Percentiles rank a stretch among this genome's conserved stretches.
These are phyloP conservation scores for Leptographium wingfieldii DNA, from an alignment of 2,329 filamentous ascomycete species.

Conservation along the genomic window DNA sequence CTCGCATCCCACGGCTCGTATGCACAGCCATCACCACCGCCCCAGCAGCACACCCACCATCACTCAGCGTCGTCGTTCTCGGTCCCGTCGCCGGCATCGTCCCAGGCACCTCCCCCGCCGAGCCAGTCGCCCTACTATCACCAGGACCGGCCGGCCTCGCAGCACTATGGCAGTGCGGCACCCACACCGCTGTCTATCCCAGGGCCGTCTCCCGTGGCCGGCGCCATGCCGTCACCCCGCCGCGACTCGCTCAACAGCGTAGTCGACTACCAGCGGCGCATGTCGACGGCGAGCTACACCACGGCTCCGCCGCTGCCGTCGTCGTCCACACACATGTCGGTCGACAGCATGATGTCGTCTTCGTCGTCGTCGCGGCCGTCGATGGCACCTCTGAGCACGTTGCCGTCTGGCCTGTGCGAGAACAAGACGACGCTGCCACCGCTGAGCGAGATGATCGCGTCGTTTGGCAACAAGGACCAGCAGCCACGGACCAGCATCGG, in stretches of 20 bases:
- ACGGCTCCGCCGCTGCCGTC: background rate
- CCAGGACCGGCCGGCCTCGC: constrained; percentile 18
- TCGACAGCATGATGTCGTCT: constrained; percentile 3
- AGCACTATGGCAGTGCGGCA: constrained; percentile 14
- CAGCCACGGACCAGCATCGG: background rate
- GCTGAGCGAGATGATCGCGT: constrained; percentile 13
- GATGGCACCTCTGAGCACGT: background rate
- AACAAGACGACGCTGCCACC: constrained; percentile 10
- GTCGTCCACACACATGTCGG: background rate
- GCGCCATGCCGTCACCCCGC: constrained; percentile 2
- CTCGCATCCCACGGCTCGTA: background rate
- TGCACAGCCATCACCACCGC: background rate
- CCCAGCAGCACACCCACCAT: background rate
- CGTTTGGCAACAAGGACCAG: constrained; percentile 4
- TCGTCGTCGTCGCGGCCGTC: constrained; percentile 1
- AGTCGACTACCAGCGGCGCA: constrained; percentile 7
- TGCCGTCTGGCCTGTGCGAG: background rate
- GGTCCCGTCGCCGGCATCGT: constrained; percentile 3
- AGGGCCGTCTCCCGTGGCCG: constrained; percentile 5
- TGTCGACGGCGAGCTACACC: constrained; percentile 5
- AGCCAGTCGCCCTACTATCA: constrained; percentile 11
- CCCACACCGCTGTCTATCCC: background rate
- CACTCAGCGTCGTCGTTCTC: constrained; percentile 8
- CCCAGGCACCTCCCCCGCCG: background rate
- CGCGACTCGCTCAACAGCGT: constrained; percentile 8